Base-by-base conservation (phyloP, 441 rosid genomes). In the Erodium texanum region DNA sequence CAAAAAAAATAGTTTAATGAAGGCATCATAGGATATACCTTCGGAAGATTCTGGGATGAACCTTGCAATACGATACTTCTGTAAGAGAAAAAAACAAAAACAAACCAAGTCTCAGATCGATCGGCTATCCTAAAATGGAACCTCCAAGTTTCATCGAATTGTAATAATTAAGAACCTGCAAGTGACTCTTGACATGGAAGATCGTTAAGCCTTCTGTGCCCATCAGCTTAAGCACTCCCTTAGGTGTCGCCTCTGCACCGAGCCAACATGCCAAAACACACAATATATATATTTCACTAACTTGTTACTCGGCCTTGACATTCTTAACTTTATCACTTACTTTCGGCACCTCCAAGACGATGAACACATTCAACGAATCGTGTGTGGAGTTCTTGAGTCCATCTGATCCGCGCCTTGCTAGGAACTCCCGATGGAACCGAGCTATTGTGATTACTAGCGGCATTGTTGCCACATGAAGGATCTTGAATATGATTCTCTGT, bases 211-310 rank as follows among this genome's bases (percentile, higher is more conserved):
- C 80, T 59, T 74, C 43, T 54, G 71, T 66, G 10, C 58, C 82
- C 82, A 77, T 79, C 22, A 75, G 73, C 67, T 70, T 77, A 24
- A 79, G 77, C 16, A 79, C 78, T 43, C 70, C 69, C 73, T 75
- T 82, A 3, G 83, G 83, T 41, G 82, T 82, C 38, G 83, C 82
- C 65, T 70, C 85, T 79, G n/a, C n/a, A n/a, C n/a, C n/a, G n/a
- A n/a, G n/a, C n/a, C n/a, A n/a, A 65, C 68, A 62, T 19, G 15
- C 56, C 12, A 69, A 70, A 10, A 34, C 1, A 56, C 5, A 14
- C 6, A 34, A 23, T 52, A 24, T n/a, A n/a, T n/a, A n/a, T n/a
- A n/a, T n/a, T 16, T 14, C 18, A 34, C 52, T 19, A 18, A 64
- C 48, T 32, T 1, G 15, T 56, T 19, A 38, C 29, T 58, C 12